Evolutionary conservation across 345 rosid species (phyloP).

Genomic region (Lepidium africanum): DNA sequence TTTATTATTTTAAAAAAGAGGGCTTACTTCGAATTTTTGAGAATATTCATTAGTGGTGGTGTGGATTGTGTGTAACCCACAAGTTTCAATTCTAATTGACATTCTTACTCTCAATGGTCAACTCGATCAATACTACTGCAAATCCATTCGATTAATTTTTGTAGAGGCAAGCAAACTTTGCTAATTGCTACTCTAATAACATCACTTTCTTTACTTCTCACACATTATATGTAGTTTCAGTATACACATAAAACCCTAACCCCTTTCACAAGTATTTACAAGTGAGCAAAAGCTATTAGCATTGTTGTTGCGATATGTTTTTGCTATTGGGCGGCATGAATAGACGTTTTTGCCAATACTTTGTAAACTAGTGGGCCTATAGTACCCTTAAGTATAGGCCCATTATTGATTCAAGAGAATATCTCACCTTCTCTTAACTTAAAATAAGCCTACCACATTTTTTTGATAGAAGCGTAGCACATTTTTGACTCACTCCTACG

Average conservation of each 20-base stretch:
- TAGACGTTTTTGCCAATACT: too few species aligned
- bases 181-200: constrained; percentile 13
- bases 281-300: not conserved
- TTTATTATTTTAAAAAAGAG: too few species aligned
- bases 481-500: constrained; percentile 8
- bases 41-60: too few species aligned
- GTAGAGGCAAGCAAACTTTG: constrained; percentile 18
- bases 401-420: not conserved
- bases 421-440: not conserved
- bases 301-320: not conserved
- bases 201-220: not conserved
- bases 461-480: not conserved
- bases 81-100: too few species aligned
- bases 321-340: not conserved
- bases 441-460: not conserved
- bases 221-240: not conserved
- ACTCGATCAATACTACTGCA: constrained; percentile 56
- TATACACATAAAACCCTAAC: not conserved
- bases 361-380: not conserved
- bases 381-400: not conserved
- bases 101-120: constrained; percentile 38
- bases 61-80: too few species aligned
- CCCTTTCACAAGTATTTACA: constrained; percentile 4
- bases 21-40: too few species aligned
- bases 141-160: constrained; percentile 53